A percentile compares a stretch with the other conserved stretches of the same genome.
These are phyloP conservation scores for Polyporus arcularius DNA, from an alignment of 768 basidiomycete species.

Conservation along the genomic window DNA sequence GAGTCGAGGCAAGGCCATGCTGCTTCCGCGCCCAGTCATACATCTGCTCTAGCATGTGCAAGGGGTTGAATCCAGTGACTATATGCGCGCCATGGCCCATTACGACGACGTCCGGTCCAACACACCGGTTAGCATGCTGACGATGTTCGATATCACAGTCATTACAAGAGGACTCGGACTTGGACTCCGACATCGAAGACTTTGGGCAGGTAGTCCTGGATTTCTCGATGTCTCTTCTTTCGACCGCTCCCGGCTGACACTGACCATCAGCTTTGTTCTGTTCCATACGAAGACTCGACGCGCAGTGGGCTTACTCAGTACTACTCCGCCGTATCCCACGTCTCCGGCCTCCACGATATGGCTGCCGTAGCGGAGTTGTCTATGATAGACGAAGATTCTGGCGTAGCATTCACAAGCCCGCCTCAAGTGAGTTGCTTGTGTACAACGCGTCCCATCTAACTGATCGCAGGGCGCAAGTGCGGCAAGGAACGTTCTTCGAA, in stretches of 20 bases:
- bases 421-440: conserved; percentile 1
- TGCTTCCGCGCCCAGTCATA: too few relatives aligned
- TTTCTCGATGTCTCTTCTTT: neutral
- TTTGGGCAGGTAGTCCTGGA: conserved; percentile 1
- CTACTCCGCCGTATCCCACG: conserved; percentile 10
- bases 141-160: neutral
- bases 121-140: neutral
- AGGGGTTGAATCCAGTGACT: too few relatives aligned
- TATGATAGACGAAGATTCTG: conserved; percentile 25
- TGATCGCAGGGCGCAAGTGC: neutral
- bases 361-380: conserved; percentile 9
- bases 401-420: conserved; percentile 23
- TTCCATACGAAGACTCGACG: conserved; percentile 2
- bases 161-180: neutral
- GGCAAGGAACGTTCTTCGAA: neutral
- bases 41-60: too few relatives aligned
- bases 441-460: neutral
- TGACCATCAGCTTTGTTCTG: neutral
- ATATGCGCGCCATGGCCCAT: too few relatives aligned
- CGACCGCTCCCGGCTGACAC: neutral
- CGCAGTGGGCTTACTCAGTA: conserved; percentile 8
- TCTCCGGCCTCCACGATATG: conserved; percentile 4
- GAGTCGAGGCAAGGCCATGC: too few relatives aligned
- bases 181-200: conserved; percentile 11
- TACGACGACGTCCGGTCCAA: neutral